Conservation (phyloP, 176 grass and related monocot genomes). For the Rhynchospora breviuscula region DNA sequence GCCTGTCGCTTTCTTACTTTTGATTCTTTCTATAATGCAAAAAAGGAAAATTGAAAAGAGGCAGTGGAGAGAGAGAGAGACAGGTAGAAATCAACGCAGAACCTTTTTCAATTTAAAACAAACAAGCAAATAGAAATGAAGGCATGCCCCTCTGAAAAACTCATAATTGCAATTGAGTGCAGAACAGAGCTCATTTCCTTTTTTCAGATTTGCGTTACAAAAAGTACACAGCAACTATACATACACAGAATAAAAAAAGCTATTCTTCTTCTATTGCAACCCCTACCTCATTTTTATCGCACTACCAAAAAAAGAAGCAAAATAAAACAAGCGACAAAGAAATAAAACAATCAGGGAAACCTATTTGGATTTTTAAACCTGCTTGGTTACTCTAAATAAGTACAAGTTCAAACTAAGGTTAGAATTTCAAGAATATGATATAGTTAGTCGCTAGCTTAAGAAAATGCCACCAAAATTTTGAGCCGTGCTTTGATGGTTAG, state of each 20-base stretch:
- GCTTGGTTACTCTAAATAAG: not conserved
- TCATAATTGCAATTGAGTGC: conserved; percentile 26
- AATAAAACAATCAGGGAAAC: not conserved
- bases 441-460: conserved; percentile 19
- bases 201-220: not conserved
- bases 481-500: conserved; percentile 13
- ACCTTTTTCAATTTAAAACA: conserved; percentile 7
- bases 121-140: not conserved
- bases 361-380: not conserved
- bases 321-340: not conserved
- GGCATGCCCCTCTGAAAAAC: conserved; percentile 15
- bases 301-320: not conserved
- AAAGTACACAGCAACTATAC: conserved; percentile 4
- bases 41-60: not conserved
- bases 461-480: conserved; percentile 15
- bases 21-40: conserved; percentile 25
- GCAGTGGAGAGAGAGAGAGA: not conserved
- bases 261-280: conserved; percentile 9
- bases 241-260: conserved; percentile 12
- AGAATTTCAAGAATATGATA: conserved; percentile 24
- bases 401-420: conserved; percentile 9
- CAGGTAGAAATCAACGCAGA: not conserved
- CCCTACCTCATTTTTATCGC: not conserved
- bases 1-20: conserved; percentile 16
- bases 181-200: not conserved